Evolutionary conservation across 2,329 filamentous ascomycete species (phyloP), one percentile per base, ranked within the genome.

Genomic region (Scopulariopsis brevicaulis): DNA sequence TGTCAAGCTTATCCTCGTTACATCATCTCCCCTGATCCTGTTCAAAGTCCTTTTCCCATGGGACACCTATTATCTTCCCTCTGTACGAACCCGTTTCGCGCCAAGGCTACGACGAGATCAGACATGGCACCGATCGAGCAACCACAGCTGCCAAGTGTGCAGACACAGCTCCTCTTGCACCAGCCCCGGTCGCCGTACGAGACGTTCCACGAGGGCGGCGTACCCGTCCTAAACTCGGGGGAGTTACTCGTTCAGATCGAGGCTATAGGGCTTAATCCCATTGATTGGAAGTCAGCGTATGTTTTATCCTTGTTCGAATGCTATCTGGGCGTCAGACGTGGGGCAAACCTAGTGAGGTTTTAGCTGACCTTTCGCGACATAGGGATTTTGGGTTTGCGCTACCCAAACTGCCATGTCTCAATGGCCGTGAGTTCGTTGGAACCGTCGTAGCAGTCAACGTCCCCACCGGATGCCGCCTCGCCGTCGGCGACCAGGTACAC

Each of bases 211-310:
- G 51, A 54, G 28, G 56, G 56, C 20, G 51, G 20, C 11, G 34
- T 58, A 18, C 56, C 56, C 14, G 51, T 22, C 11, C 51, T 58
- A 12, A 54, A 37, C 34, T 20, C 32, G 11, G 56, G 56, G 20
- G 56, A 58, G 50, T 40, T 58, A 7, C 51, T 58, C n/a, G 56
- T 58, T 12, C 50, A 58, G 40, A 50, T 58, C n/a, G 46, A 58
- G 43, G 80, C 81, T 14, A 84, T 89, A 63, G 87, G 87, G 0
- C 71, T 91, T 43, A 91, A 91, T 64, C 88, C 88, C 0, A 87
- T 91, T 58, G 88, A 89, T 67, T 89, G 83, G 83, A 88, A 88
- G 72, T 79, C 83, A 60, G 83, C 85, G 85, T 87, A 72, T 63
- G 81, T 22, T 14, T 15, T 4, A 15, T n/a, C 12, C 25, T 20